phyloP scores from a whole-genome alignment of 1,139 yeast genomes.

The Pichia sp. region DNA sequence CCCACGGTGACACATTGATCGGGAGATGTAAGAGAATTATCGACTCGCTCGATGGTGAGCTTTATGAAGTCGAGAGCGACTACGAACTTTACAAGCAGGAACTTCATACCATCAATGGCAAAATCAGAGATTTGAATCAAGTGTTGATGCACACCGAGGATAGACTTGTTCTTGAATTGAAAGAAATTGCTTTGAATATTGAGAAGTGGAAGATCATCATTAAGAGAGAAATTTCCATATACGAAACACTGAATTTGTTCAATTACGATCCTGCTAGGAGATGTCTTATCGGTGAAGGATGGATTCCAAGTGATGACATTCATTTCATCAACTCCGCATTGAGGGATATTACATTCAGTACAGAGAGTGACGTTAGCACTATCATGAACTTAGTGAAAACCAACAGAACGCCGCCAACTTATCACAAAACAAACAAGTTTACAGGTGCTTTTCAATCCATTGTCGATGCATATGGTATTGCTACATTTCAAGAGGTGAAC shows the following conservation, averaged over 20 bases:
- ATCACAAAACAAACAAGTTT: constrained; percentile 83
- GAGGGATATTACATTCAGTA: constrained; percentile 49
- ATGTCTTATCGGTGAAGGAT: constrained; percentile 94
- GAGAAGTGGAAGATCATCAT: constrained; percentile 61
- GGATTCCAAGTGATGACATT: constrained; percentile 56
- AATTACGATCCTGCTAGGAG: constrained; percentile 81
- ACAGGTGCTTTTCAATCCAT: constrained; percentile 88
- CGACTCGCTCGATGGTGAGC: constrained; percentile 74
- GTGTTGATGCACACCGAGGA: constrained; percentile 67
- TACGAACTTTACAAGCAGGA: constrained; percentile 47
- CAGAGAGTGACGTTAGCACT: constrained; percentile 58
- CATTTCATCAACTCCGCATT: constrained; percentile 38
- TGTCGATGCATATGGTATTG: constrained; percentile 92
- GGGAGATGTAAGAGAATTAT: constrained; percentile 67
- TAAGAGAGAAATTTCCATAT: constrained; percentile 67
- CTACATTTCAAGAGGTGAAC: constrained; percentile 90
- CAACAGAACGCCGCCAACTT: constrained; percentile 88
- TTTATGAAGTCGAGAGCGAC: constrained; percentile 63
- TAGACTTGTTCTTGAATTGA: constrained; percentile 67
- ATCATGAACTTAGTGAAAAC: constrained; percentile 78
- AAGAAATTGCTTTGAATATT: constrained; percentile 67
- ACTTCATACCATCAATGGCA: constrained; percentile 52
- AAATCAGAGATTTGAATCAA: constrained; percentile 36
- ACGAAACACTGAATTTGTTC: constrained; percentile 69
- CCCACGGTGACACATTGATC: constrained; percentile 76